Evolutionary conservation across 2,329 filamentous ascomycete genomes (phyloP).

Genomic region (Calonectria crousiana): DNA sequence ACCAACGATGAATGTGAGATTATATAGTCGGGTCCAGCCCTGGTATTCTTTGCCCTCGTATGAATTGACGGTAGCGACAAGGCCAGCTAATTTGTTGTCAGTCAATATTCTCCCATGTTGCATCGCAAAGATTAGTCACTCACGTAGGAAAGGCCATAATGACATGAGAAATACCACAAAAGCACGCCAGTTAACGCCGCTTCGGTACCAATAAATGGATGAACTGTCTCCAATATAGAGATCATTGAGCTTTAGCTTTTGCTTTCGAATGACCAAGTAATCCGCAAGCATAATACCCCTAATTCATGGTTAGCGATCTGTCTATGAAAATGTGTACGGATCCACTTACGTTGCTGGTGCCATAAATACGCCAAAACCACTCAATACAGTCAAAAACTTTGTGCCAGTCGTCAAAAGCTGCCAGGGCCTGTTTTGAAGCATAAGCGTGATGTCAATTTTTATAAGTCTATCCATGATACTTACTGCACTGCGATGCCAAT

Average conservation of each 20-base stretch:
- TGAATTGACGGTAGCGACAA: slow-evolving; percentile 27
- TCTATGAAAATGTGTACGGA: accelerated
- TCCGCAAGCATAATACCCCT: slow-evolving; percentile 47
- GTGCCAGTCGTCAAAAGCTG: slow-evolving; percentile 44
- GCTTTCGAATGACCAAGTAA: slow-evolving; percentile 47
- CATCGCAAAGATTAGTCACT: neutral
- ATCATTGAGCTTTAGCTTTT: slow-evolving; percentile 52
- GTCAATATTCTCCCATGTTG: neutral
- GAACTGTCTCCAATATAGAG: slow-evolving; percentile 48
- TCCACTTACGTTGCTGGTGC: slow-evolving; percentile 32
- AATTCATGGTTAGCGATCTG: neutral
- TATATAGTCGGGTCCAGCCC: slow-evolving; percentile 28
- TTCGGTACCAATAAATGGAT: slow-evolving; percentile 53
- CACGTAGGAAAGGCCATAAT: slow-evolving; percentile 43
- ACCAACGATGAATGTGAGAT: slow-evolving; percentile 30
- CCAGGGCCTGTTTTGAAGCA: slow-evolving; percentile 36
- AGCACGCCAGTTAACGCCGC: slow-evolving; percentile 53
- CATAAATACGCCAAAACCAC: slow-evolving; percentile 41
- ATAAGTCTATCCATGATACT: neutral
- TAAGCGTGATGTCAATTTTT: neutral
- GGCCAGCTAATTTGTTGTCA: slow-evolving; percentile 17
- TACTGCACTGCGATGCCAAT: slow-evolving; percentile 51
- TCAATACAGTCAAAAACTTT: slow-evolving; percentile 44
- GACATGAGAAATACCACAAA: slow-evolving; percentile 48
- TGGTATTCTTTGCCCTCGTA: slow-evolving; percentile 2